Evolutionary conservation across 805 yeast genomes (phyloP), one percentile per base, ranked within the genome.

Genomic region (Cyberlindnera xylosilytica): DNA sequence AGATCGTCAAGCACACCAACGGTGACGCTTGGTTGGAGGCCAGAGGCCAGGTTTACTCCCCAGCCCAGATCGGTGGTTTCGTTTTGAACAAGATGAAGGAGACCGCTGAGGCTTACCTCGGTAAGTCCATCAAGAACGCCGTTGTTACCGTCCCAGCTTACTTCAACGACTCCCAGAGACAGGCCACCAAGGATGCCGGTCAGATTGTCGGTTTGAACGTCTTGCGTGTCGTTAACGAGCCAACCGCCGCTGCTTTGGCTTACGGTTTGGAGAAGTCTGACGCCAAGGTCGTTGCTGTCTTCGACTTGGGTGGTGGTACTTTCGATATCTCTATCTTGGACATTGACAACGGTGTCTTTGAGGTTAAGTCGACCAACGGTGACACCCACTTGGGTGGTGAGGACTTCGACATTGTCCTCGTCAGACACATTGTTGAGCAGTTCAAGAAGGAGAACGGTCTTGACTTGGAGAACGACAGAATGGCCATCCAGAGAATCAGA

Each of bases 161-260:
- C 74, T 89, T 89, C 78, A 90, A 90, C 72, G 97, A 89, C 69
- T 88, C 97, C 43, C 97, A 90, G 74, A 87, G 97, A 76, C 97
- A 90, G 73, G 97, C 97, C 49, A 89, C 97, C 62, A 90, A 89
- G 77, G 97, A 89, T 69, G 96, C 97, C 47, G 97, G 97, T 77
- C 74, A 84, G 56, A 90, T 89, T 78, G 95, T 97, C 46, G 97
- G 97, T 63, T 77, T 89, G 66, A 89, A 89, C 69, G 97, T 89
- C 49, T 77, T 87, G 68, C 83, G 97, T 74, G 89, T 89, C 67
- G 89, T 90, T 62, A 89, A 89, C 73, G 97, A 89, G 76, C 97
- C 97, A 59, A 87, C 96, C 53, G 96, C 96, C 47, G 98, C 98
- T 61, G 98, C 98, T 55, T 87, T 90, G 72, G 98, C 98, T 63